Evolutionary conservation across 106 monocot genomes (phyloP).

Genomic region (Apostasia shenzhenica): DNA sequence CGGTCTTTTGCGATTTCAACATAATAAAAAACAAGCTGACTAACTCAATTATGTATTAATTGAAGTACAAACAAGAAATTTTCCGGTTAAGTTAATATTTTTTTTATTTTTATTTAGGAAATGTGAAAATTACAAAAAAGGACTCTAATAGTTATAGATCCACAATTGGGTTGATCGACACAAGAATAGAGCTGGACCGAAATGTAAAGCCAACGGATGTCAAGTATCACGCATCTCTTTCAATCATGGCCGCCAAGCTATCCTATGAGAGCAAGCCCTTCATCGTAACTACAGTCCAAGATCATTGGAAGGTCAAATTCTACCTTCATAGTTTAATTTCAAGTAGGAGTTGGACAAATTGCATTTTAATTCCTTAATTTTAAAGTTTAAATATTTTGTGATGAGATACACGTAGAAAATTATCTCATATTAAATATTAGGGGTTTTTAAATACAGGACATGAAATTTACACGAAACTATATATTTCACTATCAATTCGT

Average conservation of each 20-base stretch:
- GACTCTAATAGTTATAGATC: conserved; percentile 26
- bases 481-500: too few species aligned
- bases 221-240: conserved; percentile 36
- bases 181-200: conserved; percentile 35
- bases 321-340: background rate
- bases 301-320: conserved; percentile 38
- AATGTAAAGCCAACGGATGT: conserved; percentile 16
- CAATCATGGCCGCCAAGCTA: conserved; percentile 63
- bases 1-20: too few species aligned
- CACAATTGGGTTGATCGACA: conserved; percentile 33
- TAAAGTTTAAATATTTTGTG: too few species aligned
- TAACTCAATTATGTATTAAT: too few species aligned
- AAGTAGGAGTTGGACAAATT: too few species aligned
- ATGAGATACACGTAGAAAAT: too few species aligned
- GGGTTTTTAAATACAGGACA: too few species aligned
- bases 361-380: too few species aligned
- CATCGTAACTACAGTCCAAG: conserved; percentile 18
- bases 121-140: conserved; percentile 24
- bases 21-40: too few species aligned
- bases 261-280: conserved; percentile 50
- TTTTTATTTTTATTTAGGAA: conserved; percentile 24
- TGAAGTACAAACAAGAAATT: background rate
- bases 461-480: too few species aligned
- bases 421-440: too few species aligned
- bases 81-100: background rate